Conservation (phyloP, 1,139 yeast genomes). For the Lodderomyces orthopsilosis region DNA sequence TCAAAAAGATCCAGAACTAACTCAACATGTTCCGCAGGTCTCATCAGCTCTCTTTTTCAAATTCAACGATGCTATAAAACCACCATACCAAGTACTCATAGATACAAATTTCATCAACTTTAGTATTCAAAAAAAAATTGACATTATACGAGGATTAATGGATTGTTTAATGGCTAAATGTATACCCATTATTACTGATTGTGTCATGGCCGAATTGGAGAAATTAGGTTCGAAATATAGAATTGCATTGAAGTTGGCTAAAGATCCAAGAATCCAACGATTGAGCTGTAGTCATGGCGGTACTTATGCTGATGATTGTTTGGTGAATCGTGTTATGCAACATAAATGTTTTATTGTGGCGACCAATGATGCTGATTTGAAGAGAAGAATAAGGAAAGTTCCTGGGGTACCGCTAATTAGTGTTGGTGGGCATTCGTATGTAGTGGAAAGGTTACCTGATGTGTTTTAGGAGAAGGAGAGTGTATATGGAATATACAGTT, state of each 20-base stretch:
- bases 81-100: constrained; percentile 92
- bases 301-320: constrained; percentile 96
- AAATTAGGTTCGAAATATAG: constrained; percentile 92
- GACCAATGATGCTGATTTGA: constrained; percentile 96
- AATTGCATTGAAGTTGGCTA: constrained; percentile 87
- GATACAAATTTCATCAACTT: constrained; percentile 97
- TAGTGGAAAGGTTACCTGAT: constrained; percentile 91
- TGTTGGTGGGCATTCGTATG: constrained; percentile 91
- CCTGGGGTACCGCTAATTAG: constrained; percentile 98
- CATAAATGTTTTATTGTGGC: constrained; percentile 97
- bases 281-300: constrained; percentile 90
- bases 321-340: constrained; percentile 88
- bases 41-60: constrained; percentile 95
- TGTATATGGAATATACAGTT: not conserved
- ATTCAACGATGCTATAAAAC: constrained; percentile 88
- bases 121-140: constrained; percentile 92
- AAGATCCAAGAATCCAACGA: constrained; percentile 88
- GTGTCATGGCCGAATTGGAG: constrained; percentile 97
- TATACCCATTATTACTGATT: constrained; percentile 92
- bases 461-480: constrained; percentile 55
- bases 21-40: constrained; percentile 87
- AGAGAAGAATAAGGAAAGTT: constrained; percentile 88
- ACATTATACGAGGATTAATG: constrained; percentile 93
- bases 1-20: constrained; percentile 71
- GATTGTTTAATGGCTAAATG: constrained; percentile 92